Percentiles rank a stretch among this genome's conserved stretches.
These are phyloP conservation scores for Chalciporus chontae DNA, from an alignment of 768 basidiomycete species.

Conservation along the genomic window DNA sequence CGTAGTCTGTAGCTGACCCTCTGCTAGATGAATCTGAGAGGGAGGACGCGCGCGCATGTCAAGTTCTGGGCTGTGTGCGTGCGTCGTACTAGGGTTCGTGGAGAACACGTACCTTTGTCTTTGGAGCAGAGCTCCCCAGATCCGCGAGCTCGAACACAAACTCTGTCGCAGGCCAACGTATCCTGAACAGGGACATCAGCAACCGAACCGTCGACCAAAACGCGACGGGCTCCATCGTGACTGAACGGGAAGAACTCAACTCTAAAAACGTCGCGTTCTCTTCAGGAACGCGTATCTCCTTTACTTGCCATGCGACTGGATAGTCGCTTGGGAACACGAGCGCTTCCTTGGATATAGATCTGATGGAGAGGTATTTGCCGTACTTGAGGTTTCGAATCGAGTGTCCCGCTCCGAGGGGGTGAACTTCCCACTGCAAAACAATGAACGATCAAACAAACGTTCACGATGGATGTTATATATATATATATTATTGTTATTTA, in stretches of 20 bases:
- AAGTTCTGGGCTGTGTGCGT: too few relatives aligned
- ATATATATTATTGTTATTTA: too few relatives aligned
- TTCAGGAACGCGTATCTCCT: slow-evolving; percentile 22
- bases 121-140: slow-evolving; percentile 23
- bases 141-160: slow-evolving; percentile 26
- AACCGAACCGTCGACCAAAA: too few relatives aligned
- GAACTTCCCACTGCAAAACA: slow-evolving; percentile 34
- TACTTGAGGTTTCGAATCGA: slow-evolving; percentile 30
- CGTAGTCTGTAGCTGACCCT: slow-evolving; percentile 17
- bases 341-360: slow-evolving; percentile 23
- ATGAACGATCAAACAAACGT: too few relatives aligned
- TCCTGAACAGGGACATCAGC: slow-evolving; percentile 21
- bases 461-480: too few relatives aligned
- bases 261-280: slow-evolving; percentile 28
- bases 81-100: not conserved
- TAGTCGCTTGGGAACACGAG: slow-evolving; percentile 25
- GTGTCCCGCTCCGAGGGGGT: slow-evolving; percentile 27
- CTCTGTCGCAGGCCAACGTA: slow-evolving; percentile 28
- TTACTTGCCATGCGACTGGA: slow-evolving; percentile 27
- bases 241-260: too few relatives aligned
- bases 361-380: slow-evolving; percentile 29
- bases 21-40: slow-evolving; percentile 22
- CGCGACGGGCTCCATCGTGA: too few relatives aligned
- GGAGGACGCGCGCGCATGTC: too few relatives aligned
- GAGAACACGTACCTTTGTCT: slow-evolving; percentile 24